These are phyloP conservation scores for Hyparrhenia diplandra DNA, from an alignment of 176 grass and related monocot genomes.

Conservation along the genomic window DNA sequence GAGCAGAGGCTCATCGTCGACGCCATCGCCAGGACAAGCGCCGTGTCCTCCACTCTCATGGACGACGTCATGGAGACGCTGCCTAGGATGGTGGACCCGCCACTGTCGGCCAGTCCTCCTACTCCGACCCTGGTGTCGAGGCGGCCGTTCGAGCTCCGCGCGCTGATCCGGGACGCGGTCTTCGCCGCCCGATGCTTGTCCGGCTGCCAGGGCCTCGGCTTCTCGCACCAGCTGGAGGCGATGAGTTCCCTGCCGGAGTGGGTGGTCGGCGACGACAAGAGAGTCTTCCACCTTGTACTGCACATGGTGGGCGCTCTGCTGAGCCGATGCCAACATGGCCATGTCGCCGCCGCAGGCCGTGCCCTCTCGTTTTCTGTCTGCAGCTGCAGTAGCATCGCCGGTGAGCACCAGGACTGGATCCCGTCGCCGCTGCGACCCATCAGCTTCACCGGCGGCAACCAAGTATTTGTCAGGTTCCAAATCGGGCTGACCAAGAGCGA, in stretches of 20 bases:
- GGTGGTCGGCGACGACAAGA: conserved; percentile 62
- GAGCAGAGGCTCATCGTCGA: conserved; percentile 63
- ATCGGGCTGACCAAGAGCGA: background rate
- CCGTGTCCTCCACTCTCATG: conserved; percentile 46
- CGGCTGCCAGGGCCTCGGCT: conserved; percentile 13
- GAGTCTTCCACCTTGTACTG: conserved; percentile 58
- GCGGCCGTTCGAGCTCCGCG: conserved; percentile 26
- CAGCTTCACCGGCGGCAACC: conserved; percentile 20
- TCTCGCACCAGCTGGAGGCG: conserved; percentile 9
- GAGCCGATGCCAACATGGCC: background rate
- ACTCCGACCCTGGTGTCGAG: background rate
- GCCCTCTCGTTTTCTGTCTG: conserved; percentile 20
- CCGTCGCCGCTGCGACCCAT: background rate
- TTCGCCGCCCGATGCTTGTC: conserved; percentile 32
- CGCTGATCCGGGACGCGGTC: conserved; percentile 29
- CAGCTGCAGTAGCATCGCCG: background rate
- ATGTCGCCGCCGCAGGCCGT: background rate
- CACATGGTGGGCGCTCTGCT: conserved; percentile 48
- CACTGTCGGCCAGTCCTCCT: background rate
- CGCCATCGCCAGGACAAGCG: conserved; percentile 42
- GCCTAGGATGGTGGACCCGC: background rate
- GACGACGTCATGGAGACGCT: conserved; percentile 54
- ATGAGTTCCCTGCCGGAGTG: conserved; percentile 8
- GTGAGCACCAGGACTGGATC: background rate
- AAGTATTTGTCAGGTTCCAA: conserved; percentile 37